phyloP scores from a whole-genome alignment of 768 basidiomycete genomes.

The Suillus hirtellus region DNA sequence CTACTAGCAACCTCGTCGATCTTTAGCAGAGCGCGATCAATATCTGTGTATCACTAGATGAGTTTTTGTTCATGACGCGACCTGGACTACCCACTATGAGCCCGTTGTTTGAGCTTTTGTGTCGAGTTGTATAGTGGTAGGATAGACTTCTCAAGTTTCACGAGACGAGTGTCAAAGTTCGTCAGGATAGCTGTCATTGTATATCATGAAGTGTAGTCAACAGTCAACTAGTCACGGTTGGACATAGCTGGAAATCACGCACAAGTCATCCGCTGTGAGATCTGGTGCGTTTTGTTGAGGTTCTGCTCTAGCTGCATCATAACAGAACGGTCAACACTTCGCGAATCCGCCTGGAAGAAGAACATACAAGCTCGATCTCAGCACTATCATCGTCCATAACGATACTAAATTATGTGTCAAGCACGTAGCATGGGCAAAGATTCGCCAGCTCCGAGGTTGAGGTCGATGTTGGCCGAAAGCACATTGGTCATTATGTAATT shows the following conservation, averaged over 20 bases:
- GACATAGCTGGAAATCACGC: constrained; percentile 26
- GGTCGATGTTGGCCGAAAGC: background rate
- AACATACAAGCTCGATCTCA: constrained; percentile 67
- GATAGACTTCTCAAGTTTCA: constrained; percentile 84
- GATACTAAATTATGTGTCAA: background rate
- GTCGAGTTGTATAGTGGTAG: constrained; percentile 79
- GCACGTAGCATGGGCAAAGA: background rate
- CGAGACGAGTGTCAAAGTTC: constrained; percentile 80
- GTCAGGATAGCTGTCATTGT: constrained; percentile 66
- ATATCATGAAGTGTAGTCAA: constrained; percentile 27
- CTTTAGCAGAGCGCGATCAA: constrained; percentile 74
- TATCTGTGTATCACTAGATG: constrained; percentile 50
- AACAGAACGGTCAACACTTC: background rate
- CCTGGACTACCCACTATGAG: constrained; percentile 55
- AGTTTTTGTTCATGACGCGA: background rate
- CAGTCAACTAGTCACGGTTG: background rate
- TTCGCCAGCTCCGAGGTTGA: background rate
- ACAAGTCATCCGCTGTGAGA: constrained; percentile 87
- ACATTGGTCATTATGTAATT: too few relatives aligned
- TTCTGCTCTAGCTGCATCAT: constrained; percentile 75
- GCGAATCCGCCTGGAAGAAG: constrained; percentile 1
- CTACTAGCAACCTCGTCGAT: constrained; percentile 79
- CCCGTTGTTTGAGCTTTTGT: constrained; percentile 69
- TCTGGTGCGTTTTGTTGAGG: constrained; percentile 80
- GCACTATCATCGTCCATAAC: constrained; percentile 64